Evolutionary conservation across 148 eudicot genomes (phyloP), one percentile per base, ranked within the genome.

Genomic region (Cornus suecica): DNA sequence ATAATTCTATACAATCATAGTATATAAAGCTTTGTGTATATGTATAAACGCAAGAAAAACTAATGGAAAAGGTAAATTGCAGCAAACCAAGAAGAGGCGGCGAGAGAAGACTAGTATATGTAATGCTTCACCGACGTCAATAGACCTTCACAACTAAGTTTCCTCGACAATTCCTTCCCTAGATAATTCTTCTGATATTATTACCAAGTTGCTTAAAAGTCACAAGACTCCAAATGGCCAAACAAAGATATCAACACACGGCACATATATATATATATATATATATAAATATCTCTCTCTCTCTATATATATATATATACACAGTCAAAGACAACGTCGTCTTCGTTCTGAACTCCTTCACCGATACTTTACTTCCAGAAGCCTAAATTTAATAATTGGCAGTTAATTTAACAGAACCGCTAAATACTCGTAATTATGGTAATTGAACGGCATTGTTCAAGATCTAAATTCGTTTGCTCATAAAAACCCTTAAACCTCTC

Each of bases 91-190:
- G 6, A 66, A 52, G 34, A 62, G 41, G 52, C 65, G 56, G 72
- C 20, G 10, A 37, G 24, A 41, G 24, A 22, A 66, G 60, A 69
- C 79, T 27, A 15, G 66, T 13, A 58, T 10, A 13, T 13, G 20
- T 1, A 69, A 41, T 67, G 32, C 68, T 65, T 28, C 27, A 63
- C 75, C 75, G 37, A 71, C 73, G 58, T 14, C 10, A 45, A 13
- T 8, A 32, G 72, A 10, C 69, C 54, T 70, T 77, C 65, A 25
- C 65, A 52, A 69, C 74, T 20, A 5, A 51, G 70, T 29, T 60
- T 73, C 41, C 30, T 42, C 30, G 15, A 8, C 32, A 34, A 32
- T 3, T 2, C 8, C 14, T 28, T 75, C 7, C 61, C 61, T 3
- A 56, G 6, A 56, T 10, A 56, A 56, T 56, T 18, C 61, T 16